Evolutionary conservation across 2,329 filamentous ascomycete species (phyloP).

Genomic region (Aspergillus latus): DNA sequence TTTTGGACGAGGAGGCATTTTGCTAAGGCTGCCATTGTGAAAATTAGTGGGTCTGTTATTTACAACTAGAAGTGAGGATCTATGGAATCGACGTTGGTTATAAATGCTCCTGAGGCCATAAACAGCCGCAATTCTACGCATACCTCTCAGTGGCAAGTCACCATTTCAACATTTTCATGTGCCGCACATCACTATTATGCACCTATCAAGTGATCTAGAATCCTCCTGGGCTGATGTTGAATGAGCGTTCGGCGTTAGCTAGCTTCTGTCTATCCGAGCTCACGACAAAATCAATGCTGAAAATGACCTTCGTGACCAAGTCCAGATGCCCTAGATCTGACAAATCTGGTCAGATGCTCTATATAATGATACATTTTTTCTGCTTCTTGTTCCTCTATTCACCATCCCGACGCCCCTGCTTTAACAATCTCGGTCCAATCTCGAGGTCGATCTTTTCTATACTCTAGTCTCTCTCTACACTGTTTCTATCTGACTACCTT

Average conservation of each 20-base stretch:
- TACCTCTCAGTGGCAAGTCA: background rate
- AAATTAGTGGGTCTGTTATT: no score
- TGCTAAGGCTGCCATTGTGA: no score
- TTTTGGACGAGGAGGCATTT: no score
- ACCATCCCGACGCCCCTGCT: background rate
- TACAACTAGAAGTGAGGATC: no score
- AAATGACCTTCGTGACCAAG: background rate
- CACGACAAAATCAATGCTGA: background rate
- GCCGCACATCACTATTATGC: slow-evolving; percentile 1
- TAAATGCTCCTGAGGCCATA: no score
- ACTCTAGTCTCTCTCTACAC: background rate
- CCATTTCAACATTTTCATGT: background rate
- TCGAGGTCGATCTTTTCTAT: background rate
- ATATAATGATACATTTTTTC: background rate
- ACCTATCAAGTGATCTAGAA: slow-evolving; percentile 1
- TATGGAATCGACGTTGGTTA: no score
- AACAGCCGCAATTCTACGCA: no score
- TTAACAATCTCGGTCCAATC: background rate
- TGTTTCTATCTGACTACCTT: background rate
- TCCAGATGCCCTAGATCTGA: background rate
- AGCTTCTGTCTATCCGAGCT: background rate
- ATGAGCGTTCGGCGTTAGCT: background rate
- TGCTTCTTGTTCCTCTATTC: background rate
- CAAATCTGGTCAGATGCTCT: background rate
- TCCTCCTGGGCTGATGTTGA: slow-evolving; percentile 1